Percentiles rank a stretch among this genome's conserved stretches.
phyloP scores from a whole-genome alignment of 2,329 filamentous ascomycete species.

The Emericellopsis atlantica region DNA sequence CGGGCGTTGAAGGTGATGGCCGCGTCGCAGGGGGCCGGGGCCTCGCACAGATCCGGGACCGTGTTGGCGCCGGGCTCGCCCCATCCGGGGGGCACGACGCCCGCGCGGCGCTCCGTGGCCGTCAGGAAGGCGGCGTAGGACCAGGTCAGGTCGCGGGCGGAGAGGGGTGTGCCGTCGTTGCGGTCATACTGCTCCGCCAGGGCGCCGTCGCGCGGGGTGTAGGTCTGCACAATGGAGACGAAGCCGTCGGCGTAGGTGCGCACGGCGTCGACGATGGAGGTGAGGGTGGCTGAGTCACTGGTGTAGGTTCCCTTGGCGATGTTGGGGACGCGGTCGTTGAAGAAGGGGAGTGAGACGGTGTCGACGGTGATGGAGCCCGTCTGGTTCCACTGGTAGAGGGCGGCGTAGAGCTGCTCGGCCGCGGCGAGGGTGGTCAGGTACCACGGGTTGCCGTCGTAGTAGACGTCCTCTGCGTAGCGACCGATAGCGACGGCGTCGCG shows the following conservation, averaged over 20 bases:
- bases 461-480: slow-evolving; percentile 59
- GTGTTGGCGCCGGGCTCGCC: slow-evolving; percentile 6
- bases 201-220: slow-evolving; percentile 49
- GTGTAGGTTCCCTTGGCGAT: slow-evolving; percentile 50
- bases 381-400: slow-evolving; percentile 57
- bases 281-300: slow-evolving; percentile 31
- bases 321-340: slow-evolving; percentile 45
- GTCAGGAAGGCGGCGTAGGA: slow-evolving; percentile 61
- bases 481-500: slow-evolving; percentile 51
- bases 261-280: slow-evolving; percentile 42
- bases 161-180: slow-evolving; percentile 38
- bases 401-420: slow-evolving; percentile 70
- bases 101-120: slow-evolving; percentile 41
- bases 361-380: slow-evolving; percentile 53
- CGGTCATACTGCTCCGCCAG: slow-evolving; percentile 56
- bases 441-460: slow-evolving; percentile 74
- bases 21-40: slow-evolving; percentile 23
- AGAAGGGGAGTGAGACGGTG: slow-evolving; percentile 55
- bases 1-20: slow-evolving; percentile 50
- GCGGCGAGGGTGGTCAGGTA: slow-evolving; percentile 65
- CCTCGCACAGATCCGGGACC: neutral
- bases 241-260: slow-evolving; percentile 43
- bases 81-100: slow-evolving; percentile 45
- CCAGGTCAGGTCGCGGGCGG: slow-evolving; percentile 59
- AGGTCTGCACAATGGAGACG: slow-evolving; percentile 47